Evolutionary conservation across 176 grass and related monocot species (phyloP), one percentile per base, ranked within the genome.

Genomic region (Avena eriantha): DNA sequence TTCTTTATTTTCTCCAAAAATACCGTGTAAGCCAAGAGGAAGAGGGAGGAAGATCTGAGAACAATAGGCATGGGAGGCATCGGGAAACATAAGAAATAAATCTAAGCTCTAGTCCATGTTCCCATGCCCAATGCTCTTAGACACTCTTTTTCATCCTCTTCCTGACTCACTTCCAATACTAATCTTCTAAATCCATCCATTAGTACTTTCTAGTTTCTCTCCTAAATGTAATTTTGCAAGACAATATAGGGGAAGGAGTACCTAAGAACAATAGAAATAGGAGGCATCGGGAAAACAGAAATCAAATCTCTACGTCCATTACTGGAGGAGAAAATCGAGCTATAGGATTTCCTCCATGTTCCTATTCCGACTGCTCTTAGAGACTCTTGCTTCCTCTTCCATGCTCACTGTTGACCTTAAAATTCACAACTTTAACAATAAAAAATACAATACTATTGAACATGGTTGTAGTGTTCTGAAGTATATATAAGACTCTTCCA

Each of bases 11-110:
- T 13, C 58, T 12, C 23, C 1, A 61, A 3, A 23, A 46, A 29
- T 14, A 15, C 0, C 46, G 23, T 18, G 77, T 12, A 80, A 18
- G 36, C 43, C 72, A 33, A 69, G 84, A 58, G 43, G 60, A 55
- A 80, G 53, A 80, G 23, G 67, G 56, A 70, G 15, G 24, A 35
- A 7, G 12, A 65, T 9, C 36, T 34, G 29, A 84, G 70, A 61
- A 35, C 34, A 72, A 58, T 72, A 83, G 50, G 81, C 67, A 72
- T 75, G 82, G 16, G 82, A 76, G 71, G 82, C 51, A 84, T 64
- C 43, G 6, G 81, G 68, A 83, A 73, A 73, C 22, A 24, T 59
- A 7, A 0, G 23, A 73, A 82, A 59, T 11, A 65, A 70, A 82
- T 29, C 31, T 19, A 11, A 36, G 10, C 31, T 10, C 39, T 59